These are phyloP conservation scores for Fusarium fracticaudum DNA, from an alignment of 2,329 filamentous ascomycete species.

Conservation along the genomic window DNA sequence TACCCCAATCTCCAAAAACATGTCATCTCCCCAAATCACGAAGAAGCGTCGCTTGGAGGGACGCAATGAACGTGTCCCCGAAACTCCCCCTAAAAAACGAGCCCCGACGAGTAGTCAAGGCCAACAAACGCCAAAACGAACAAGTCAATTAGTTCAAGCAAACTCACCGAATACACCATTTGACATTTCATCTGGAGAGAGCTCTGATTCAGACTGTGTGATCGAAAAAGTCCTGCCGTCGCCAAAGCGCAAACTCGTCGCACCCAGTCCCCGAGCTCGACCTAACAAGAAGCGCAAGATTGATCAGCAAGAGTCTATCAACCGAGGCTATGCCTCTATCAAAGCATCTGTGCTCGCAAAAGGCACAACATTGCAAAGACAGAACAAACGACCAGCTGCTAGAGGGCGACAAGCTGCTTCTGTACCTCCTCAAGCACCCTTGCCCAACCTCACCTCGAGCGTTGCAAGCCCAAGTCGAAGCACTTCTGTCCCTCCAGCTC, in stretches of 20 bases:
- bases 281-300: slow-evolving; percentile 12
- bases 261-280: background rate
- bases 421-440: background rate
- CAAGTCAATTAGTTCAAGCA: background rate
- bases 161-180: slow-evolving; percentile 31
- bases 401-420: background rate
- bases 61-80: slow-evolving; percentile 1
- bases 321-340: background rate
- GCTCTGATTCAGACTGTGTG: slow-evolving; percentile 28
- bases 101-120: background rate
- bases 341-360: background rate
- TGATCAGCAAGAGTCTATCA: background rate
- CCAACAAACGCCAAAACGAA: background rate
- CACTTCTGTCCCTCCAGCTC: background rate
- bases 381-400: background rate
- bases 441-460: background rate
- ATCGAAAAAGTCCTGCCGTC: slow-evolving; percentile 13
- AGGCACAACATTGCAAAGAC: background rate
- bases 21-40: slow-evolving; percentile 5
- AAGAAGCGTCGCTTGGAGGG: background rate
- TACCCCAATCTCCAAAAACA: background rate
- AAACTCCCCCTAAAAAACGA: slow-evolving; percentile 6
- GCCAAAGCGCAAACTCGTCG: slow-evolving; percentile 24
- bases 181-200: slow-evolving; percentile 30
- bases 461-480: background rate